Base-by-base conservation (phyloP, 768 basidiomycete genomes). In the Tylopilus vinaceipallidus region DNA sequence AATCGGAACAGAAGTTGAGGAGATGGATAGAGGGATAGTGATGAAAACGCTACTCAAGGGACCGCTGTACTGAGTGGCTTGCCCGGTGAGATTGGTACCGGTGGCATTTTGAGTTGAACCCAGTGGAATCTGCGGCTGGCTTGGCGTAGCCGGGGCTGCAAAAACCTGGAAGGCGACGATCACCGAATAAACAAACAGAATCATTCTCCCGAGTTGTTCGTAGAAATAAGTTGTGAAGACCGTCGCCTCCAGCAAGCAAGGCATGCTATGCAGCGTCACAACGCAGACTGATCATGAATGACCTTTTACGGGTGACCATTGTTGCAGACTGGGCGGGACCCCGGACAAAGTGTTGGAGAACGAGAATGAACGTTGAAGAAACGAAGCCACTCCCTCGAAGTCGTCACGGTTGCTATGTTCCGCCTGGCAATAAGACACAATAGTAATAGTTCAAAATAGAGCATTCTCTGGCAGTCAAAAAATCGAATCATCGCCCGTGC, bases 81-180 rank as follows among this genome's bases (percentile, higher is more conserved):
- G 49, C 1, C 49, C 35, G 22, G 43, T 27, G n/a, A 36, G 30
- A 38, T 4, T n/a, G 0, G 33, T 23, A 13, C 16, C 30, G 16
- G 44, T 19, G 17, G 20, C 14, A 27, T 24, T 22, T 35, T 38
- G 37, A 23, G 35, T 26, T n/a, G 26, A 9, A 29, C 23, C n/a
- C 20, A 20, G 44, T 12, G 17, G 11, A 14, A 23, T 29, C 27
- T 46, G 44, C 7, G 42, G 3, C 42, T 33, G 54, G 30, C 30
- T 52, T 10, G 49, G 47, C n/a, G 40, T 42, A 13, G 51, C 36
- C 24, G 60, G 63, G 5, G 54, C 52, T 30, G 55, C 50, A 26
- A 49, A 19, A 1, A 38, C 39, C 10, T 24, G 41, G 22, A 10
- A 29, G 30, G 52, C 55, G 49, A 48, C 56, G 54, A 60, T 60